Evolutionary conservation across 371 early-diverging fungal species (phyloP).

Genomic region (Apophysomyces sp.): DNA sequence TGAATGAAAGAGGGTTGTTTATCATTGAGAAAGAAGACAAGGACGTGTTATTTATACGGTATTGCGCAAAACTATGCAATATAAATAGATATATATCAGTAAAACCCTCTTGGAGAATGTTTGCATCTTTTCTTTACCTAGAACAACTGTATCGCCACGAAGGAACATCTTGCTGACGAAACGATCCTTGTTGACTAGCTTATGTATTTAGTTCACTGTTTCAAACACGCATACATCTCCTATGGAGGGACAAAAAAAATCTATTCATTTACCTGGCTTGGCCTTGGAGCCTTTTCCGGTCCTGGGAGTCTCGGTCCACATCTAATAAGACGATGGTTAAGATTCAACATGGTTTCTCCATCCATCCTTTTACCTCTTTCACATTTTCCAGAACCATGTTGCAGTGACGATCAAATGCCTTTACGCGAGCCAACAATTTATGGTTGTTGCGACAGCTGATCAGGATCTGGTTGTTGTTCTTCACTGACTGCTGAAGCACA

Average conservation of each 20-base stretch:
- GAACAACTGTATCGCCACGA: constrained; percentile 95
- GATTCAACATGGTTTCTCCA: not conserved
- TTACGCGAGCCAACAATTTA: constrained; percentile 95
- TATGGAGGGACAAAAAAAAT: too few species aligned
- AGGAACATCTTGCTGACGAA: constrained; percentile 98
- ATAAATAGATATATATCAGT: not conserved
- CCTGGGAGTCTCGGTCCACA: constrained; percentile 96
- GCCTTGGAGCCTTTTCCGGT: constrained; percentile 90
- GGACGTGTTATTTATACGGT: constrained; percentile 17
- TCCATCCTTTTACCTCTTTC: constrained; percentile 75
- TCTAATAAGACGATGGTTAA: constrained; percentile 45
- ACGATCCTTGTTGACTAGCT: constrained; percentile 90
- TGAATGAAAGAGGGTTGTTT: not conserved
- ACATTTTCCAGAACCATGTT: constrained; percentile 99
- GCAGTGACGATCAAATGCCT: constrained; percentile 98
- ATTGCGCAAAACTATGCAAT: constrained; percentile 21
- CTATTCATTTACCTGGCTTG: constrained; percentile 73
- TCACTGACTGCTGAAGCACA: constrained; percentile 92
- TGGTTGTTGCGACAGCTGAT: constrained; percentile 96
- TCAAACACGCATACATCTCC: not conserved
- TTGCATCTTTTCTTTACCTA: constrained; percentile 50
- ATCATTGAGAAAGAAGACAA: not conserved
- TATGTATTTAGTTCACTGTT: not conserved
- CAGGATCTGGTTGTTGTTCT: constrained; percentile 94
- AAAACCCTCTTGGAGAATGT: not conserved